Conservation (phyloP, 2,329 filamentous ascomycete genomes). For the Elsinoe arachidis region DNA sequence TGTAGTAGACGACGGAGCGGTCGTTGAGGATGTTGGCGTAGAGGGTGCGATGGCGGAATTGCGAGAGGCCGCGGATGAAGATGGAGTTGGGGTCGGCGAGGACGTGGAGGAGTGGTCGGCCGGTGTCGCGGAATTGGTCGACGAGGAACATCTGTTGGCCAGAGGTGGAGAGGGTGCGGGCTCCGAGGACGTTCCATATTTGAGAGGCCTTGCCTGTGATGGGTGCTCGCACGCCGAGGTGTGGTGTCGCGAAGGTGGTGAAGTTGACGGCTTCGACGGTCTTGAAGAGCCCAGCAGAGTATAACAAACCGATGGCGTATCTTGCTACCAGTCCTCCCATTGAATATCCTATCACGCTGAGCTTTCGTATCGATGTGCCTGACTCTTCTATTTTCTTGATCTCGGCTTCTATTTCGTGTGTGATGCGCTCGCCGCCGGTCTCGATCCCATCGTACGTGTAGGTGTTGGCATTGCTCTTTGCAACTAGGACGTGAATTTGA, state of each 20-base stretch:
- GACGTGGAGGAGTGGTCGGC: constrained; percentile 68
- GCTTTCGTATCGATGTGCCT: constrained; percentile 66
- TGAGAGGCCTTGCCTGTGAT: constrained; percentile 34
- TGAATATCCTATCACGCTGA: constrained; percentile 85
- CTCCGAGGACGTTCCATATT: constrained; percentile 70
- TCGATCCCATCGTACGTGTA: constrained; percentile 62
- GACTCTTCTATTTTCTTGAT: constrained; percentile 45
- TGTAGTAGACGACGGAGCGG: constrained; percentile 72
- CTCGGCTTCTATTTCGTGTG: constrained; percentile 53
- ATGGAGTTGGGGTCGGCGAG: constrained; percentile 76
- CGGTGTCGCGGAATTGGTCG: constrained; percentile 75
- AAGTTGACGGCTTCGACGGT: constrained; percentile 81
- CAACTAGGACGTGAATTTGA: constrained; percentile 59
- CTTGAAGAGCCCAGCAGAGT: constrained; percentile 72
- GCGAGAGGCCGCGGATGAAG: constrained; percentile 69
- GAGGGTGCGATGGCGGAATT: constrained; percentile 66
- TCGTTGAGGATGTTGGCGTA: constrained; percentile 89
- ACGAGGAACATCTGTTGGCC: constrained; percentile 82
- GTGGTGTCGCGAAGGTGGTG: constrained; percentile 77
- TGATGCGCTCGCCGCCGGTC: constrained; percentile 57
- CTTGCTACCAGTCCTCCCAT: constrained; percentile 78
- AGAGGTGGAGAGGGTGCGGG: constrained; percentile 70
- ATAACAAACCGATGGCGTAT: constrained; percentile 76
- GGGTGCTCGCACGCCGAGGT: constrained; percentile 49
- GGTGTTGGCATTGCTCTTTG: constrained; percentile 63